phyloP scores from a whole-genome alignment of 371 early-diverging fungal genomes.

The Vittaforma corneae region DNA sequence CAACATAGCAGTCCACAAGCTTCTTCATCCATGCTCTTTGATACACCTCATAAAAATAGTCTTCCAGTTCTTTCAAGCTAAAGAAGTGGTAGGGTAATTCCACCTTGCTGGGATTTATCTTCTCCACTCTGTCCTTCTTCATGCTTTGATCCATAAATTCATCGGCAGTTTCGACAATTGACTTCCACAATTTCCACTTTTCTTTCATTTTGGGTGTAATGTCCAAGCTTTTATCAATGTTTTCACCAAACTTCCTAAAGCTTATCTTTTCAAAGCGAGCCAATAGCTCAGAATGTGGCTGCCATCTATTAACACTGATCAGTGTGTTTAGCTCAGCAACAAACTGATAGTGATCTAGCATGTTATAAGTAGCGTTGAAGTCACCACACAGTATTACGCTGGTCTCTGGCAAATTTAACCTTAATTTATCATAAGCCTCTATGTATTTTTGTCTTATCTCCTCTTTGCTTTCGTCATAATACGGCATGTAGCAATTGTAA shows the following conservation, averaged over 20 bases:
- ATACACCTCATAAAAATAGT: conserved; percentile 62
- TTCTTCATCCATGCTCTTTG: conserved; percentile 65
- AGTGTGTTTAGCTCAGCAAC: conserved; percentile 24
- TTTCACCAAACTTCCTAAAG: not conserved
- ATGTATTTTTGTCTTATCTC: conserved; percentile 55
- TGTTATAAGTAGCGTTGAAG: conserved; percentile 65
- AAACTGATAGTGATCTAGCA: conserved; percentile 67
- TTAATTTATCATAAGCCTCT: conserved; percentile 53
- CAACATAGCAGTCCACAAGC: conserved; percentile 54
- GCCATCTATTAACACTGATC: not conserved
- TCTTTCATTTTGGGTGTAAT: not conserved
- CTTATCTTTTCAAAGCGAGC: not conserved
- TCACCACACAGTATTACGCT: conserved; percentile 68
- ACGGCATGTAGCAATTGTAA: conserved; percentile 68
- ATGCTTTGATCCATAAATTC: not conserved
- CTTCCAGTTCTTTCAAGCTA: conserved; percentile 59
- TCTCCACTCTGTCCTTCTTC: conserved; percentile 7
- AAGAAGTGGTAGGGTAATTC: conserved; percentile 61
- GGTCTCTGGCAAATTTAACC: conserved; percentile 44
- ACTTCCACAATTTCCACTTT: not conserved
- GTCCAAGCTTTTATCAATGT: not conserved
- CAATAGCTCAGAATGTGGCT: not conserved
- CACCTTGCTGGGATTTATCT: not conserved
- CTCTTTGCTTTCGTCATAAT: conserved; percentile 61
- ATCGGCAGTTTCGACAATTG: not conserved